Base-by-base conservation (phyloP, 2,329 filamentous ascomycete species). In the Talaromyces rugulosus region DNA sequence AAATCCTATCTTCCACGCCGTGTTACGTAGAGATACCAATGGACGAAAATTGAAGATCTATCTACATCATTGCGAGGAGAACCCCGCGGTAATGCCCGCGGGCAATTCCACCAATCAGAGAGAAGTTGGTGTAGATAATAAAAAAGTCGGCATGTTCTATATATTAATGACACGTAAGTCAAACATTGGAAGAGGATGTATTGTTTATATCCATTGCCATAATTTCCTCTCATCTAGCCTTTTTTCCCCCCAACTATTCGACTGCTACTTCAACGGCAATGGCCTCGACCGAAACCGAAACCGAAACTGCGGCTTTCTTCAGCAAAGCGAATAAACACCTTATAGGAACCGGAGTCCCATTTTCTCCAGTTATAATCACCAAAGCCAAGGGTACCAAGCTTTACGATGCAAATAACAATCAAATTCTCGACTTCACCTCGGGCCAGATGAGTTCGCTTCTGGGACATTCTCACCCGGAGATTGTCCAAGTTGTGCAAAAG, bases 371-470 rank as follows among this genome's bases (percentile, higher is more conserved):
- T 68, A 9, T 83, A 33, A 79, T 84, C 65, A 78, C 74, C 54
- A 76, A 73, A 40, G 80, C 80, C 12, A 65, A 76, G 52, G 82
- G 82, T 8, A 78, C 77, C 0, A 70, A 73, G 9, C 74, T 85
- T 23, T 84, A 81, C 67, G 79, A 79, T 50, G 70, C 73, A 0
- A 64, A 70, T 3, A 76, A 76, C 18, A 75, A 77, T 14, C 71
- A 75, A 56, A 80, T 87, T 59, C 77, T 87, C 0, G 84, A 87
- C 71, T 86, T 81, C 73, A 87, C 84, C 0, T 86, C 84, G 0
- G 84, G 84, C 14, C 85, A 87, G 64, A 87, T 87, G 83, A 82
- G 79, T 6, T 86, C 80, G 36, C 75, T 87, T 0, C 73, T 87
- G 1, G 85, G 84, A 7, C 85, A 87, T 67, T 80, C 80, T 0